Conservation (phyloP, 2,329 filamentous ascomycete genomes). For the Hirsutella thompsonii region DNA sequence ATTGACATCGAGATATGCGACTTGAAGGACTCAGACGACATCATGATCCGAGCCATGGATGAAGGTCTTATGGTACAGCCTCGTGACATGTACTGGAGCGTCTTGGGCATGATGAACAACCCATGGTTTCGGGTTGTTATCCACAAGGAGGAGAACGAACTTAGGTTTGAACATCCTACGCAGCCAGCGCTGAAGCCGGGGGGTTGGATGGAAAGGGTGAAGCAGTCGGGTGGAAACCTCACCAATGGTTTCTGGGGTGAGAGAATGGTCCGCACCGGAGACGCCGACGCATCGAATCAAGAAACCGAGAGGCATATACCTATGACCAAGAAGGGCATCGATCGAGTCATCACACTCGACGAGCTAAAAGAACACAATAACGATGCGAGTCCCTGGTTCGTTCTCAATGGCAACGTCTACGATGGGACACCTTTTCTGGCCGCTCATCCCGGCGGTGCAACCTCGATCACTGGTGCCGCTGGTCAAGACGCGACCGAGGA, state of each 20-base stretch:
- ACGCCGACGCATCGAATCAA: slow-evolving; percentile 25
- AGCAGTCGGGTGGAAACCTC: slow-evolving; percentile 68
- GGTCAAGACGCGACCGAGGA: slow-evolving; percentile 75
- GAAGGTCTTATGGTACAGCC: slow-evolving; percentile 79
- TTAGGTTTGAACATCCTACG: slow-evolving; percentile 82
- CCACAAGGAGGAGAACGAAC: slow-evolving; percentile 42
- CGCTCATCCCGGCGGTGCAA: slow-evolving; percentile 73
- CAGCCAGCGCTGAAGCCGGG: slow-evolving; percentile 64
- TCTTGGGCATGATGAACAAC: slow-evolving; percentile 97
- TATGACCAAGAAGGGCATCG: slow-evolving; percentile 60
- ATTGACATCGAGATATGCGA: slow-evolving; percentile 52
- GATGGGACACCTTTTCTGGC: slow-evolving; percentile 72
- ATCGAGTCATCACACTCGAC: slow-evolving; percentile 51
- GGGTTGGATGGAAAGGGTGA: slow-evolving; percentile 90
- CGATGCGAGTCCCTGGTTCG: slow-evolving; percentile 67
- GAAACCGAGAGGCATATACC: slow-evolving; percentile 52
- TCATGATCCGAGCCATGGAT: slow-evolving; percentile 81
- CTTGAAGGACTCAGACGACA: slow-evolving; percentile 51
- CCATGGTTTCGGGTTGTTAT: slow-evolving; percentile 82
- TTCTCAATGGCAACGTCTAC: slow-evolving; percentile 79
- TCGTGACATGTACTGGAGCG: slow-evolving; percentile 91
- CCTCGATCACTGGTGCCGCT: slow-evolving; percentile 73
- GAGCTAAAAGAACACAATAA: slow-evolving; percentile 58
- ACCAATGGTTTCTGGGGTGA: slow-evolving; percentile 80
- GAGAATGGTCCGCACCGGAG: slow-evolving; percentile 37